Evolutionary conservation across 345 rosid species (phyloP).

Genomic region (Carallia pectinifolia): DNA sequence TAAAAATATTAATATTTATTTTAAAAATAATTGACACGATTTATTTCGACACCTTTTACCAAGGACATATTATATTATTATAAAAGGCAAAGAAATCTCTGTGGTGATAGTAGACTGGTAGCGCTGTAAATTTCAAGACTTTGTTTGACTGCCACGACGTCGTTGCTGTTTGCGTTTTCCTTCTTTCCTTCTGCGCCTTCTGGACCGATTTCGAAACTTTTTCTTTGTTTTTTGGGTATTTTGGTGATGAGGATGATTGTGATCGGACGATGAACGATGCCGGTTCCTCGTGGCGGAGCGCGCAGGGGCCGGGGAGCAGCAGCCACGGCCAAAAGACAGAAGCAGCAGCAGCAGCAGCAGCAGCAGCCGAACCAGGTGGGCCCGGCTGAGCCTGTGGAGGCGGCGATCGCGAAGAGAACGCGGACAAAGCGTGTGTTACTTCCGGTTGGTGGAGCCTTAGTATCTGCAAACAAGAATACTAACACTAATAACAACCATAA

Average conservation of each 20-base stretch:
- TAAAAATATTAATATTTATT: too few species aligned
- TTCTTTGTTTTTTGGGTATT: too few species aligned
- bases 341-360: constrained; percentile 4
- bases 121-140: neutral
- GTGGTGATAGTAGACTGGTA: neutral
- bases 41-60: too few species aligned
- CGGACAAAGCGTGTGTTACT: constrained; percentile 40
- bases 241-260: constrained; percentile 18
- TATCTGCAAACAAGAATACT: constrained; percentile 7
- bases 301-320: constrained; percentile 55
- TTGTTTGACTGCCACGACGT: neutral
- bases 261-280: constrained; percentile 66
- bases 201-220: too few species aligned
- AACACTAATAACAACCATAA: constrained; percentile 11
- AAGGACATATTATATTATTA: too few species aligned
- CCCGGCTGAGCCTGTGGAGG: constrained; percentile 37
- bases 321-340: constrained; percentile 16
- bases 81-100: too few species aligned
- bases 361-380: constrained; percentile 13
- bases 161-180: neutral
- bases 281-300: constrained; percentile 80
- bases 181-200: constrained; percentile 7
- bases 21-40: too few species aligned
- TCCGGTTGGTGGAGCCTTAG: constrained; percentile 25
- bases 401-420: constrained; percentile 50